Base-by-base conservation (phyloP, 2,329 filamentous ascomycete genomes). In the Microdochium trichocladiopsis region DNA sequence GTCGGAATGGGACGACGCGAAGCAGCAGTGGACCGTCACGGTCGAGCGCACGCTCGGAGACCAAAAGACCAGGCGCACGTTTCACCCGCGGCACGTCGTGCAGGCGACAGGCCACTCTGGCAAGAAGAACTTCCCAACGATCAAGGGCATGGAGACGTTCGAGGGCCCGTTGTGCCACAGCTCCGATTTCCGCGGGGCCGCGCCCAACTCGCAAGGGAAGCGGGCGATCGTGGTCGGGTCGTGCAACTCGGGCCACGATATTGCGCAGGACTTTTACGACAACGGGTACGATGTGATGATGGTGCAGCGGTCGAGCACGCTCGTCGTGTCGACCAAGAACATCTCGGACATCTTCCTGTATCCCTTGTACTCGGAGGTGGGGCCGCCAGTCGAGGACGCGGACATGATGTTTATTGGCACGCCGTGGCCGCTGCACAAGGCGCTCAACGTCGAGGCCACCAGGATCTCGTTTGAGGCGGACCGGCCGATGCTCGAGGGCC, bases 81-180 rank as follows among this genome's bases (percentile, higher is more conserved):
- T 88, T 37, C 75, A 79, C 36, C 84, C 85, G 0, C 76, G 72
- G 4, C 84, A 88, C 55, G 65, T 89, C 25, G 75, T 89, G 47
- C 82, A 86, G 59, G 81, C 82, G 1, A 89, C 85, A 0, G 85
- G 85, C 0, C 84, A 86, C 59, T 83, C 82, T 0, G 86, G 86
- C 2, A 82, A 87, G 66, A 84, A 82, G 62, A 78, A 81, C 52
- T 65, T 80, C 48, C 84, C 86, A 0, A 56, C 61, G 0, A 75
- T 88, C 56, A 76, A 78, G 23, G 83, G 83, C 1, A 67, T 75
- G 55, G 71, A 72, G 16, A 62, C 54, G 2, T 86, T 83, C 66
- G 63, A 73, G 50, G 80, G 81, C 1, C 64, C 73, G 2, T 63
- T 83, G 50, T 81, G 79, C 62, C 81, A 86, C 55, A 75, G 75